Conservation (phyloP, 192 early-diverging fungal genomes). For the Coemansia guatemalensis region DNA sequence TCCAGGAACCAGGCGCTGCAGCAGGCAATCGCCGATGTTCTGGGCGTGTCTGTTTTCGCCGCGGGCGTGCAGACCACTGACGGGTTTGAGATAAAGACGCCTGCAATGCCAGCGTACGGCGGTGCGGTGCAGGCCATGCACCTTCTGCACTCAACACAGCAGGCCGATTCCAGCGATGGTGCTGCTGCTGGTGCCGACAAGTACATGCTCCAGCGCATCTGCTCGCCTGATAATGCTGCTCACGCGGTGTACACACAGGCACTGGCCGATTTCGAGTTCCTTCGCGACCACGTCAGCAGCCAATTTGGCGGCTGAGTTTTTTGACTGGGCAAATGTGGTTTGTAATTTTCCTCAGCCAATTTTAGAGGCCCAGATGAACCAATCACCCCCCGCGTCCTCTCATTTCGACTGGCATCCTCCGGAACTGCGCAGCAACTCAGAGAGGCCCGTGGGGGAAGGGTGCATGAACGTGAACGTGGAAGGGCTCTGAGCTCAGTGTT, state of each 20-base stretch:
- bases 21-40: conserved; percentile 67
- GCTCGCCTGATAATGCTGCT: conserved; percentile 6
- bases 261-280: conserved; percentile 31
- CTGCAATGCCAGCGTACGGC: conserved; percentile 46
- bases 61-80: not conserved
- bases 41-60: conserved; percentile 65
- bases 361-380: not conserved
- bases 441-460: too few relatives aligned
- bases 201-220: conserved; percentile 16
- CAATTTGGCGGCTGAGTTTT: not conserved
- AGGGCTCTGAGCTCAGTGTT: too few relatives aligned
- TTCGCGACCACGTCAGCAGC: conserved; percentile 19
- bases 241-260: conserved; percentile 21
- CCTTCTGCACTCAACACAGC: not conserved
- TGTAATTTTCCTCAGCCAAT: not conserved
- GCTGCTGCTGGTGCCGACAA: not conserved
- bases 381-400: not conserved
- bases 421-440: too few relatives aligned
- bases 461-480: too few relatives aligned
- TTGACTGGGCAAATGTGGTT: not conserved
- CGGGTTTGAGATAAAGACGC: conserved; percentile 10
- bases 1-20: conserved; percentile 59
- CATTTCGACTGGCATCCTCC: not conserved
- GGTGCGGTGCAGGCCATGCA: conserved; percentile 29
- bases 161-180: not conserved